Evolutionary conservation across 768 basidiomycete species (phyloP), one percentile per base, ranked within the genome.

Genomic region (Termitomyces sp.): DNA sequence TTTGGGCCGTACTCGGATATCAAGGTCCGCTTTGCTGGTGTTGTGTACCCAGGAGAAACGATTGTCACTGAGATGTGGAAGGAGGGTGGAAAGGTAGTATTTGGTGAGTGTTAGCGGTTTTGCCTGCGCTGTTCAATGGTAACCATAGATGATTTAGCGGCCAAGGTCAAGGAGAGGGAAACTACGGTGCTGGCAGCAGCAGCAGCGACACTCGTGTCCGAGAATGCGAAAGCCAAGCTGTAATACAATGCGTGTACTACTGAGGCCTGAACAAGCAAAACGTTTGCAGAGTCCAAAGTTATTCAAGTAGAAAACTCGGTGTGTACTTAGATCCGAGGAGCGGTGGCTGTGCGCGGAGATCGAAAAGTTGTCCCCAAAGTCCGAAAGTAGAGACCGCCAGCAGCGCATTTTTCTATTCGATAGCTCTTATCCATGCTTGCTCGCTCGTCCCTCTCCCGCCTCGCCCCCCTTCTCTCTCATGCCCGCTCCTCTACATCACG

Each of bases 11-110:
- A 81, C 75, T 84, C 84, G 65, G 93, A 98, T 68, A 96, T 99
- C 77, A 99, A 98, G 82, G 94, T 92, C 58, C 84, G 96, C 34
- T 96, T 98, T 71, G 84, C 89, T 0, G 94, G 93, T 3, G 85
- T 92, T 2, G 93, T 98, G 23, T 95, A 89, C 68, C 97, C 96
- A 2, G 96, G 95, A 0, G 95, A 98, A 73, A 98, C 96, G 2
- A 80, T 98, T 52, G 77, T 94, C 14, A 99, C 96, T 0, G 86
- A 92, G 69, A 98, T 98, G 96, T 99, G 97, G 97, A 97, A 95
- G 70, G 94, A 97, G 64, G 91, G 88, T 2, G 72, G 81, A 59
- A 97, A 86, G 73, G 87, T 98, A 54, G 85, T 98, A 49, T 99
- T 99, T 71, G 77, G 94, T 97, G 64, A 69, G 92, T 81, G n/a